phyloP scores from a whole-genome alignment of 306 rosid genomes.

The Quillaja saponaria region DNA sequence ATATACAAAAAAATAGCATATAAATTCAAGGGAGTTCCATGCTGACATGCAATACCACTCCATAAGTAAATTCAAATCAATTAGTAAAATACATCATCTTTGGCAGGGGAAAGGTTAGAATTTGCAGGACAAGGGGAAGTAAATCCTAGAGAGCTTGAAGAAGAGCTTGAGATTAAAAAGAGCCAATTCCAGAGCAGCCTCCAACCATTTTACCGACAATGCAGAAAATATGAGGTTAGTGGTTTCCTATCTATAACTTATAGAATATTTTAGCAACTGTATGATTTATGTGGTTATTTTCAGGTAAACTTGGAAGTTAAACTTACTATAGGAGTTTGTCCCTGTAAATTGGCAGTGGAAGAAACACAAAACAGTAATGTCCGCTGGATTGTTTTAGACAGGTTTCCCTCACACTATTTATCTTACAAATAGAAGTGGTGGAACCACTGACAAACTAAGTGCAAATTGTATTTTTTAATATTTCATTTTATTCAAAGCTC shows the following conservation, averaged over 20 bases:
- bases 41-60: neutral
- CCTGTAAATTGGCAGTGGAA: conserved; percentile 1
- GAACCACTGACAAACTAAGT: neutral
- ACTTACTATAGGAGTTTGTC: conserved; percentile 25
- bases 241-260: neutral
- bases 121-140: conserved; percentile 9
- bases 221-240: conserved; percentile 28
- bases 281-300: neutral
- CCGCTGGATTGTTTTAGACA: conserved; percentile 28
- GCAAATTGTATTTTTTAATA: neutral
- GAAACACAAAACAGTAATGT: conserved; percentile 20
- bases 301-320: conserved; percentile 32
- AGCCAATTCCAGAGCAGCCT: conserved; percentile 18
- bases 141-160: conserved; percentile 22
- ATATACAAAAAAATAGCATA: neutral
- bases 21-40: neutral
- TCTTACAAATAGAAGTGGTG: neutral
- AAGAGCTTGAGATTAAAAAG: conserved; percentile 18
- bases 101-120: conserved; percentile 23
- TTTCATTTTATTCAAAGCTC: neutral
- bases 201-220: conserved; percentile 4
- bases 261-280: neutral
- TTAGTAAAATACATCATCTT: neutral
- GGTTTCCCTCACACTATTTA: neutral
- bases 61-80: neutral